phyloP scores from a whole-genome alignment of 2,329 filamentous ascomycete genomes.

The Penicillium fuscoglaucum region DNA sequence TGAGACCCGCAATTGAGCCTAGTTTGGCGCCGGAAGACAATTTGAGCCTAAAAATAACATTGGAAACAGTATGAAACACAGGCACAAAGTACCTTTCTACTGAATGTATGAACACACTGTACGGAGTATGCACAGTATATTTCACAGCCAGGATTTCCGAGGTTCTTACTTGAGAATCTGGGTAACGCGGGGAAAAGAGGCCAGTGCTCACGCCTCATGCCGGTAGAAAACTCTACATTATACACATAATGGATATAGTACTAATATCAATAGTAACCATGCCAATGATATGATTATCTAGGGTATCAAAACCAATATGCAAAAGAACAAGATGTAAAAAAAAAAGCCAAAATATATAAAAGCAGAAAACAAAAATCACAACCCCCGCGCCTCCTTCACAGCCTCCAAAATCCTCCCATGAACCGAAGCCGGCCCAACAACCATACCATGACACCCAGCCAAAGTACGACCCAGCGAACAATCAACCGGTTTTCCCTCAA shows the following conservation, averaged over 20 bases:
- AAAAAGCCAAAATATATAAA: not conserved
- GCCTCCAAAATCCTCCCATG: constrained; percentile 37
- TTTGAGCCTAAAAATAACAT: not conserved
- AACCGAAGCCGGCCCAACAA: constrained; percentile 42
- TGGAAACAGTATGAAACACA: not conserved
- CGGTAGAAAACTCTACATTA: not conserved
- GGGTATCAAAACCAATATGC: constrained; percentile 11
- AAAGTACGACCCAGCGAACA: constrained; percentile 47
- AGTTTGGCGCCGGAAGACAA: not conserved
- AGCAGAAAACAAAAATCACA: constrained; percentile 5
- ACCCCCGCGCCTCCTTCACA: constrained; percentile 26
- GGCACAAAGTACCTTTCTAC: not conserved
- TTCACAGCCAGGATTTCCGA: not conserved
- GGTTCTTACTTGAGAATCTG: not conserved
- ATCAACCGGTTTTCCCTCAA: constrained; percentile 52
- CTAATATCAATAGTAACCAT: constrained; percentile 4
- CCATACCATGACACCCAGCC: constrained; percentile 42
- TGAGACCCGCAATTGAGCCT: not conserved
- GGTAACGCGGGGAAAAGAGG: constrained; percentile 13
- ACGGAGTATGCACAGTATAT: not conserved
- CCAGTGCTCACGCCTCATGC: constrained; percentile 6
- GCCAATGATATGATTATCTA: constrained; percentile 11
- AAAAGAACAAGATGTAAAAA: constrained; percentile 1
- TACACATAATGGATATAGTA: not conserved
- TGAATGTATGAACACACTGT: not conserved